Conservation (phyloP, 139 green algal species). For the Chlamydomonas sphaeroides region DNA sequence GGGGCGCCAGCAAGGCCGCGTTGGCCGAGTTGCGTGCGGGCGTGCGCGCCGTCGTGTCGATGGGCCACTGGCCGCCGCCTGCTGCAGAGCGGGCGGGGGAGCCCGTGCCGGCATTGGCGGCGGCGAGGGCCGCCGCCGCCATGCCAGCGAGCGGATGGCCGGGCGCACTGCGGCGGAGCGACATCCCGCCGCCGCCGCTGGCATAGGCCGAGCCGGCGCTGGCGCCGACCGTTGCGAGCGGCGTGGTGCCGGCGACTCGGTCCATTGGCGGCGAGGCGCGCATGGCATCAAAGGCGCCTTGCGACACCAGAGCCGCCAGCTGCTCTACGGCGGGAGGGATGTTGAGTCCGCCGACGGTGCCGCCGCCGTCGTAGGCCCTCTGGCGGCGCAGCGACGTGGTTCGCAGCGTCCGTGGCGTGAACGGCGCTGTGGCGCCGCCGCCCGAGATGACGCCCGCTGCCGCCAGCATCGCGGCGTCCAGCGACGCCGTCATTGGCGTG, state of each 20-base stretch:
- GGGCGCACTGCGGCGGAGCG: neutral
- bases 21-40: too few species aligned
- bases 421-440: too few species aligned
- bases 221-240: too few species aligned
- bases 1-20: too few species aligned
- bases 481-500: too few species aligned
- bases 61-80: neutral
- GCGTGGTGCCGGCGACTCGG: neutral
- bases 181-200: neutral
- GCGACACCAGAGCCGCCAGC: slow-evolving; percentile 14
- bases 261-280: neutral
- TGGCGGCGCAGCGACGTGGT: neutral
- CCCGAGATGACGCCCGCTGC: neutral
- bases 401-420: neutral
- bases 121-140: too few species aligned
- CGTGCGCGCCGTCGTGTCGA: too few species aligned
- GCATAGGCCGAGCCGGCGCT: too few species aligned
- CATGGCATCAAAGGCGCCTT: neutral
- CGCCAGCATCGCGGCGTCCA: too few species aligned
- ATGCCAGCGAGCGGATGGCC: neutral
- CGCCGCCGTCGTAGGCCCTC: neutral
- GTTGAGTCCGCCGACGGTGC: neutral
- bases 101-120: neutral
- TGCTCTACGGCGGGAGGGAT: slow-evolving; percentile 6
- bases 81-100: too few species aligned